phyloP scores from a whole-genome alignment of 2,329 filamentous ascomycete genomes.

The Colletotrichum sp. region DNA sequence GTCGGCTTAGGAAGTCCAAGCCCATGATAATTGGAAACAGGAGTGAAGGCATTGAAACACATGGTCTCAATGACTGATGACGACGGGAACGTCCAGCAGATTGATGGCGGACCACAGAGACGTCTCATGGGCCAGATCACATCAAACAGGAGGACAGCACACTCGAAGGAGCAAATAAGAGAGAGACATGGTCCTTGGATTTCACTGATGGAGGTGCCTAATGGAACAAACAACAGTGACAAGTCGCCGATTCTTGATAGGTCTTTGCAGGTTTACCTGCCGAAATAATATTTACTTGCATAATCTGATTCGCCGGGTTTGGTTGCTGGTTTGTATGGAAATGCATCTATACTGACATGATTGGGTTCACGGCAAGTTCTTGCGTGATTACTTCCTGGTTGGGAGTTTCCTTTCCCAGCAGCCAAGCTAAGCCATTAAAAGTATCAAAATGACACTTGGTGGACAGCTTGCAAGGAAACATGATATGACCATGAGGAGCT shows the following conservation, averaged over 20 bases:
- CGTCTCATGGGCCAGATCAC: neutral
- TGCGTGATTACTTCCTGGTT: neutral
- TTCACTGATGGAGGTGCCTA: rapidly evolving
- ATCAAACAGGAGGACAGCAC: neutral
- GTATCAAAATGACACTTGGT: neutral
- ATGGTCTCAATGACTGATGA: neutral
- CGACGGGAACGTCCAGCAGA: neutral
- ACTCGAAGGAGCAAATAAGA: neutral
- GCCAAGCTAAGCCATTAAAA: neutral
- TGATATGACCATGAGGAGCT: neutral
- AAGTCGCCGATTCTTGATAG: neutral
- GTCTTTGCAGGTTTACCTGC: neutral
- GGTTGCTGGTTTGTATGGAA: neutral
- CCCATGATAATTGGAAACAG: neutral
- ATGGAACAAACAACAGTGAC: neutral
- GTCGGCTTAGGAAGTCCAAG: neutral
- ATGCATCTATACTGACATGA: neutral
- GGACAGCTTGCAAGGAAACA: neutral
- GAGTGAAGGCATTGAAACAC: too few relatives aligned
- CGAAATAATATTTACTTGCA: neutral
- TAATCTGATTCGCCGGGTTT: neutral
- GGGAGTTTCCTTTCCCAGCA: neutral
- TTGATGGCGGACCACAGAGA: neutral
- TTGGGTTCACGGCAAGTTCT: neutral
- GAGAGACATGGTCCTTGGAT: rapidly evolving